Conservation (phyloP, 2,329 filamentous ascomycete species). For the Stachybotrys chartarum region DNA sequence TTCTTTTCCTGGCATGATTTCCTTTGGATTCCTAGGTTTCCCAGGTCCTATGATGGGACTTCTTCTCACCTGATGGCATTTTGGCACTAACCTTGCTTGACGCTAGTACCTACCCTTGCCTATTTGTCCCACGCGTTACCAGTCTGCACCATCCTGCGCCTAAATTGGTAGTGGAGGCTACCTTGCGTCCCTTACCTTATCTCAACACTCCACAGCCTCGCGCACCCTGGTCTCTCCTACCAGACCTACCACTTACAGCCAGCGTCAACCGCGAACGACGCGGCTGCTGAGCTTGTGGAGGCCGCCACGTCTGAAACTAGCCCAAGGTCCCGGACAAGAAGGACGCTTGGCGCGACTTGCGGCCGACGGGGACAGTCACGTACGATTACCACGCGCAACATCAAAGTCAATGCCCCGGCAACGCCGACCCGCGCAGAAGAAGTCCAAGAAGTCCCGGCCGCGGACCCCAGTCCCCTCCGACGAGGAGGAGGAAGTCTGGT, state of each 20-base stretch:
- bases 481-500: slow-evolving; percentile 22
- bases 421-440: slow-evolving; percentile 14
- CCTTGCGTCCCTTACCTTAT: too few species aligned
- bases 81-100: too few species aligned
- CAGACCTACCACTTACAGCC: neutral
- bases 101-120: too few species aligned
- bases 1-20: too few species aligned
- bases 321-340: neutral
- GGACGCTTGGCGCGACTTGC: neutral
- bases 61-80: too few species aligned
- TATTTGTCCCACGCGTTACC: too few species aligned
- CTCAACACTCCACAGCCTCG: neutral
- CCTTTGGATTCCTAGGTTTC: too few species aligned
- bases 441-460: slow-evolving; percentile 11
- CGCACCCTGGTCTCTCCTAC: neutral
- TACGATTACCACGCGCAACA: neutral
- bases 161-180: too few species aligned
- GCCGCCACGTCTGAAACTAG: neutral
- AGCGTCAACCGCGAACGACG: neutral
- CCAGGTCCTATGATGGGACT: too few species aligned
- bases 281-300: neutral
- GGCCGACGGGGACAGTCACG: neutral
- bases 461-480: slow-evolving; percentile 8
- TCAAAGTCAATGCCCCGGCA: slow-evolving; percentile 23
- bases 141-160: too few species aligned